phyloP scores from a whole-genome alignment of 2,329 filamentous ascomycete genomes.

The Aurifilum marmelostoma region DNA sequence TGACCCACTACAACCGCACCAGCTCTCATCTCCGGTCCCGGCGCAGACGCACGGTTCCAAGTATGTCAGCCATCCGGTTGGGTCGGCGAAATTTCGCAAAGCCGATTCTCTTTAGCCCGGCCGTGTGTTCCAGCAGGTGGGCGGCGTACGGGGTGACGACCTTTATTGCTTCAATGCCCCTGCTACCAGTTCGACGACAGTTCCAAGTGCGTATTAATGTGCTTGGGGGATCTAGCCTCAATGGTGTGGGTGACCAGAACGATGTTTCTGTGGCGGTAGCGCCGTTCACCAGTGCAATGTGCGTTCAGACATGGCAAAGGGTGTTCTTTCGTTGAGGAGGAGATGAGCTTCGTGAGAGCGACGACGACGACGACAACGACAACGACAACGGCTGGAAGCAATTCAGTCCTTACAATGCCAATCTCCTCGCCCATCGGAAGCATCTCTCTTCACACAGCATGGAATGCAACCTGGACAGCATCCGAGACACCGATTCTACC shows the following conservation, averaged over 20 bases:
- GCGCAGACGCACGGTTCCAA: background rate
- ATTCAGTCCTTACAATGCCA: background rate
- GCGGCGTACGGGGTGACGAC: background rate
- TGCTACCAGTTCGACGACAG: background rate
- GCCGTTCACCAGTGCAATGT: background rate
- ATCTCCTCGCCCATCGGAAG: background rate
- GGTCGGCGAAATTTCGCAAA: background rate
- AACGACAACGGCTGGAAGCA: background rate
- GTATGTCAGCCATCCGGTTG: background rate
- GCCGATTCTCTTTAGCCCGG: background rate
- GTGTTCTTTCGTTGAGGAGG: background rate
- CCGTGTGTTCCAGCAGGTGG: slow-evolving; percentile 1
- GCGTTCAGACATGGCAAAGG: background rate
- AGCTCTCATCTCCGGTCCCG: background rate
- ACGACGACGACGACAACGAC: background rate
- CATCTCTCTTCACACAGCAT: background rate
- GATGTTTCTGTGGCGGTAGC: background rate
- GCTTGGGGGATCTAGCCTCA: background rate
- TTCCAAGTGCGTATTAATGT: background rate
- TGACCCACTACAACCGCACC: background rate
- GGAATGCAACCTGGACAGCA: background rate
- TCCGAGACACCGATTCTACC: background rate
- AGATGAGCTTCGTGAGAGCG: background rate
- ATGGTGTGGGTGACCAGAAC: background rate
- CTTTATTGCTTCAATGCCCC: background rate